These are phyloP conservation scores for Mortierella polycephala DNA, from an alignment of 371 early-diverging fungal genomes.

Conservation along the genomic window DNA sequence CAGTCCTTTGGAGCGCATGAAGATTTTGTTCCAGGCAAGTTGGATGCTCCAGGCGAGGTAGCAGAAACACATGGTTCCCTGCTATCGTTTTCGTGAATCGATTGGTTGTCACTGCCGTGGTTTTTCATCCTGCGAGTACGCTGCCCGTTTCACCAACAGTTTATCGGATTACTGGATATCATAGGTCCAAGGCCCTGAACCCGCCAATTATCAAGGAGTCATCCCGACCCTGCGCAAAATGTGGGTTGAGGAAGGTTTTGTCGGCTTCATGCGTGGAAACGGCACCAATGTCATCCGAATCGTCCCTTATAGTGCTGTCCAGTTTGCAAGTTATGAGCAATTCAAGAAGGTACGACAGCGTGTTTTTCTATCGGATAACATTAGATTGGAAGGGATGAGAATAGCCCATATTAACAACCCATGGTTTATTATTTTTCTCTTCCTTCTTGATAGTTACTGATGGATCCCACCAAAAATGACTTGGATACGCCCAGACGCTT, in stretches of 20 bases:
- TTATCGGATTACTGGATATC: not conserved
- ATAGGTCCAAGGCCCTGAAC: slow-evolving; percentile 80
- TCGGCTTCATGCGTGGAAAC: slow-evolving; percentile 92
- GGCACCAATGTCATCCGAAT: slow-evolving; percentile 94
- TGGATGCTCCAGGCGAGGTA: not conserved
- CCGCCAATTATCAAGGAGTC: slow-evolving; percentile 76
- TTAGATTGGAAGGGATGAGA: too few relatives aligned
- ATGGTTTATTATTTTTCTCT: not conserved
- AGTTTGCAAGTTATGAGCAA: slow-evolving; percentile 91
- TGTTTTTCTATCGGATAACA: not conserved
- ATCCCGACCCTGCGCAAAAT: slow-evolving; percentile 79
- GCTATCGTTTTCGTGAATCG: not conserved
- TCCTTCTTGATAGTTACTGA: slow-evolving; percentile 55
- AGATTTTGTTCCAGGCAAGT: slow-evolving; percentile 89
- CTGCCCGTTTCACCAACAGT: not conserved
- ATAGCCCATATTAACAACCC: not conserved
- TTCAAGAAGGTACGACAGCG: slow-evolving; percentile 62
- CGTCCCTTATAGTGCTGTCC: slow-evolving; percentile 90
- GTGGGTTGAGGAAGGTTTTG: slow-evolving; percentile 89
- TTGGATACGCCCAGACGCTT: slow-evolving; percentile 79
- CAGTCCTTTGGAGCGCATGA: slow-evolving; percentile 93
- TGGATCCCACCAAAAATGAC: slow-evolving; percentile 75
- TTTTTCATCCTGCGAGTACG: not conserved
- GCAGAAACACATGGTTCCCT: slow-evolving; percentile 19
- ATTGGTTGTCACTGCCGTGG: not conserved